A percentile compares a stretch with the other conserved stretches of the same genome.
These are phyloP conservation scores for Rhizopus sp. DNA, from an alignment of 371 early-diverging fungal species.

Conservation along the genomic window DNA sequence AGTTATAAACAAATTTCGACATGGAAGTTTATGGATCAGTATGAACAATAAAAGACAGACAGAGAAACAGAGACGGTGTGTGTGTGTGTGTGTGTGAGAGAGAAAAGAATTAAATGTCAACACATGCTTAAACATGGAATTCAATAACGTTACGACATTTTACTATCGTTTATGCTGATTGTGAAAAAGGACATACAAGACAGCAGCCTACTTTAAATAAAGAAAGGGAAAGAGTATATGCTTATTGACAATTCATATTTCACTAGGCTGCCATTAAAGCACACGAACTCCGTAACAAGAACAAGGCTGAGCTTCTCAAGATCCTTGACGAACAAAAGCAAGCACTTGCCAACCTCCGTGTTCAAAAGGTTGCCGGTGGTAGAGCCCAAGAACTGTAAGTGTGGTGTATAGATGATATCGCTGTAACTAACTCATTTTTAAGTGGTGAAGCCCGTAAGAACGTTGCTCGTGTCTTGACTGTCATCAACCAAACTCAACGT, in stretches of 20 bases:
- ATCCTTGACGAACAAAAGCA: conserved; percentile 91
- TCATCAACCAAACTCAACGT: conserved; percentile 90
- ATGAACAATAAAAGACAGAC: background rate
- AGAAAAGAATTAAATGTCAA: background rate
- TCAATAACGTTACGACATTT: background rate
- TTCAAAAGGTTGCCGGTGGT: conserved; percentile 89
- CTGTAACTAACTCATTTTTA: background rate
- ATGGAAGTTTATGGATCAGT: too few relatives aligned
- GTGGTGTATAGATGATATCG: background rate
- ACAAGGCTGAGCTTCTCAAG: conserved; percentile 88
- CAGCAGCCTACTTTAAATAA: background rate
- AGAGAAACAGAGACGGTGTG: background rate
- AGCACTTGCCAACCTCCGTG: conserved; percentile 88
- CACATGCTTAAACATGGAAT: too few relatives aligned
- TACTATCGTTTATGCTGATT: background rate
- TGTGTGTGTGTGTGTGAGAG: too few relatives aligned
- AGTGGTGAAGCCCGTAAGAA: conserved; percentile 87
- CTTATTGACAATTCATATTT: background rate
- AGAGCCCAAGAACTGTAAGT: conserved; percentile 83
- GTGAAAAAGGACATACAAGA: background rate
- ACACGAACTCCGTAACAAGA: conserved; percentile 89
- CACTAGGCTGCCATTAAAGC: conserved; percentile 82
- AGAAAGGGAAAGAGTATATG: background rate
- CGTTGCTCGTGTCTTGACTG: conserved; percentile 93
- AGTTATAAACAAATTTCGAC: too few relatives aligned